Evolutionary conservation across 257 asterid genomes (phyloP).

Genomic region (Solanum megistacrolobum): DNA sequence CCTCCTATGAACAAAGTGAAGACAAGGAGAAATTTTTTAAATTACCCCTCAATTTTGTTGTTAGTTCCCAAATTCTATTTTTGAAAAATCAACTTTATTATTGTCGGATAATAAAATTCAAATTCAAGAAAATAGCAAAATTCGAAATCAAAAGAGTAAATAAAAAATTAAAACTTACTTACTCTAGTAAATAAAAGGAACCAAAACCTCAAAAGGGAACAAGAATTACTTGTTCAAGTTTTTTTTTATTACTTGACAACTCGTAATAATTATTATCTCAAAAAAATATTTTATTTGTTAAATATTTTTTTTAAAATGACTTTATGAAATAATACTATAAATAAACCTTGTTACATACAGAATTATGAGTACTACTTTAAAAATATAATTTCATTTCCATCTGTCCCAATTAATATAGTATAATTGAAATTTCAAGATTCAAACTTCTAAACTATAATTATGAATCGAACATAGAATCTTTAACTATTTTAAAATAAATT

Average conservation of each 20-base stretch:
- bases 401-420: not conserved
- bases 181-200: not conserved
- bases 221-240: not conserved
- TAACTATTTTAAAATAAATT: not conserved
- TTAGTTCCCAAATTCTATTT: not conserved
- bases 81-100: not conserved
- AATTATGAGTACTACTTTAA: not conserved
- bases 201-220: not conserved
- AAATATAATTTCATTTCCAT: not conserved
- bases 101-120: not conserved
- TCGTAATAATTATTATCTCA: not conserved
- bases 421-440: not conserved
- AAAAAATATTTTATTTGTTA: not conserved
- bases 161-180: not conserved
- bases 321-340: not conserved
- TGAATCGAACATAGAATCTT: not conserved
- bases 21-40: not conserved
- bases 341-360: not conserved
- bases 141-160: not conserved
- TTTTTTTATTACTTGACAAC: not conserved
- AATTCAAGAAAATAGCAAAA: not conserved
- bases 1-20: not conserved
- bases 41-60: not conserved
- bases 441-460: not conserved
- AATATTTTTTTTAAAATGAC: no score